Evolutionary conservation across 2,329 filamentous ascomycete genomes (phyloP), one percentile per base, ranked within the genome.

Genomic region (Sarocladium kiliense): DNA sequence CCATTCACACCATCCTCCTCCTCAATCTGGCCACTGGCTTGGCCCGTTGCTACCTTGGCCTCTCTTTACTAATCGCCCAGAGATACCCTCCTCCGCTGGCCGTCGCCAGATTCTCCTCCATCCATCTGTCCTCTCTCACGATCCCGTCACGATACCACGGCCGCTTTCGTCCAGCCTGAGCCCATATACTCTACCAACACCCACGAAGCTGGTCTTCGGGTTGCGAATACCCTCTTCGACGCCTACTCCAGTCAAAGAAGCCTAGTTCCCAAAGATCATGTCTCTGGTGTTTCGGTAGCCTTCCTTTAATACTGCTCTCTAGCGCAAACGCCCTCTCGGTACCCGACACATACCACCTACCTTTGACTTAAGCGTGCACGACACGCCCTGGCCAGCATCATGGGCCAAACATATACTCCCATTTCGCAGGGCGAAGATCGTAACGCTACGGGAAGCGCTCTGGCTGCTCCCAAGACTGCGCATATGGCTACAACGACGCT

Each of bases 401-500:
- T 84, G 81, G 78, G 79, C 54, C 78, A 79, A 27, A 59, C 74
- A 56, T 70, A 77, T 57, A 77, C 78, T 58, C 68, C 73, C 56
- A 70, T 83, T 56, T 76, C 78, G 26, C 62, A 69, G 45, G 68
- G 68, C 69, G 75, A 73, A 44, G 18, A 36, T 16, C 34, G 36
- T 19, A 27, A 63, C 37, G 61, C 60, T 49, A 67, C 56, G 19
- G 54, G 56, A 47, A 55, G 57, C 49, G 56, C 58, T 55, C 57
- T 64, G 45, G 55, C 56, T 45, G 58, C 61, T 16, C 59, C 66
- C 12, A 64, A 54, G 30, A 77, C 79, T 34, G 74, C 80, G 58
- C 84, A 87, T 68, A 88, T 95, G 84, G 90, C 90, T 37, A 96
- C 89, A 12, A 97, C 94, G 30, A 97, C 92, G 19, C 74, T 99